Evolutionary conservation across 148 eudicot genomes (phyloP).

Genomic region (Rhododendron ferrugineum): DNA sequence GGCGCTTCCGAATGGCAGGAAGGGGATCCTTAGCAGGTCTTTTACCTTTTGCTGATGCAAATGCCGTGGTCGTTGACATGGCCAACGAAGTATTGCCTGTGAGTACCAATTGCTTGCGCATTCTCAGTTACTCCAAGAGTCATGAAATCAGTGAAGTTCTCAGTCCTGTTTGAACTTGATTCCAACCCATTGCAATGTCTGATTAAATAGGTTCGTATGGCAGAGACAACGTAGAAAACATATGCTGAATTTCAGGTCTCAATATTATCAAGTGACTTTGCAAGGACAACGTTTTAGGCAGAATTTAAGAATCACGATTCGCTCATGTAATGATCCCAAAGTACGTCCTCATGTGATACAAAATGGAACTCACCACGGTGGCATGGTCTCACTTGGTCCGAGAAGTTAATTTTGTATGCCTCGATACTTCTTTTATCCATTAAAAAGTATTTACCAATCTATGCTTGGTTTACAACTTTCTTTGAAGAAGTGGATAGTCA

Average conservation of each 20-base stretch:
- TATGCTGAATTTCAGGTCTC: background rate
- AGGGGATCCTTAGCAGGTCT: conserved; percentile 95
- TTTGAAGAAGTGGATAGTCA: background rate
- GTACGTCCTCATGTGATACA: background rate
- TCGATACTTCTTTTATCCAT: no score
- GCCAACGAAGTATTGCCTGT: conserved; percentile 98
- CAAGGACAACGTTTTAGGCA: background rate
- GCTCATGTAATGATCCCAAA: background rate
- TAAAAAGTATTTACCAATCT: background rate
- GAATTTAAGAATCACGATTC: background rate
- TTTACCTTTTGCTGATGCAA: conserved; percentile 96
- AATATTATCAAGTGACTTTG: background rate
- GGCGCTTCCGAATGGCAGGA: conserved; percentile 98
- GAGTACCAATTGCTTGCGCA: conserved; percentile 24
- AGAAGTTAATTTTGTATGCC: background rate
- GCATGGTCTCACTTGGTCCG: background rate
- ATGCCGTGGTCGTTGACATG: conserved; percentile 95
- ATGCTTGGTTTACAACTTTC: background rate
- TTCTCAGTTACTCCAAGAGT: background rate
- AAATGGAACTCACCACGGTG: no score
- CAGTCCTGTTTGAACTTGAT: background rate
- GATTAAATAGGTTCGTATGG: background rate
- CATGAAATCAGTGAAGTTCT: background rate
- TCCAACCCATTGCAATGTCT: no score
- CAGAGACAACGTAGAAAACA: background rate